A percentile compares a stretch with the other conserved stretches of the same genome.
These are phyloP conservation scores for Pichia sp. DNA, from an alignment of 1,139 yeast genomes.

Conservation along the genomic window DNA sequence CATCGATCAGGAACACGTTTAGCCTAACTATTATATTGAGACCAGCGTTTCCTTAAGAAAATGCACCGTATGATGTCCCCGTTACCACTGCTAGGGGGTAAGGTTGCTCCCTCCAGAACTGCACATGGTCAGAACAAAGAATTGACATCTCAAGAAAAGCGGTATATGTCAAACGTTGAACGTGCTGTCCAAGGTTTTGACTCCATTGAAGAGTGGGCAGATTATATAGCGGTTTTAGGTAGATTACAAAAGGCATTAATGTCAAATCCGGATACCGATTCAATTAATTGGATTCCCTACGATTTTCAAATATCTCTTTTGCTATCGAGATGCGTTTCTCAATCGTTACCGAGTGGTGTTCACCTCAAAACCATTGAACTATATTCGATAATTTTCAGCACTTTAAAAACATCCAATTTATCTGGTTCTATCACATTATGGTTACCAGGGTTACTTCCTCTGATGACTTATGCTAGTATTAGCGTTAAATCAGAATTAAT, in stretches of 20 bases:
- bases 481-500: constrained; percentile 75
- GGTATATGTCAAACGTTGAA: constrained; percentile 59
- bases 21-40: too few species aligned
- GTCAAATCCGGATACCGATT: constrained; percentile 26
- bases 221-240: constrained; percentile 81
- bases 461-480: constrained; percentile 81
- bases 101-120: constrained; percentile 12
- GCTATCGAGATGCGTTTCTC: constrained; percentile 61
- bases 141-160: constrained; percentile 52
- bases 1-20: too few species aligned
- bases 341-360: constrained; percentile 86
- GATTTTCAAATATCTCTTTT: constrained; percentile 42
- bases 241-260: constrained; percentile 66
- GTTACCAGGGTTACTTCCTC: constrained; percentile 85
- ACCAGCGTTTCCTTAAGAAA: too few species aligned
- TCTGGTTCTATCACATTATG: constrained; percentile 53
- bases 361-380: constrained; percentile 82
- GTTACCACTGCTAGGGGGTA: constrained; percentile 13
- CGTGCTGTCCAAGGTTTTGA: constrained; percentile 75
- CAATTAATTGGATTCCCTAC: constrained; percentile 43
- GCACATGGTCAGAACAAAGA: constrained; percentile 9
- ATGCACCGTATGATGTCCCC: constrained; percentile 22
- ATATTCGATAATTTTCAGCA: constrained; percentile 60
- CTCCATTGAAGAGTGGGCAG: constrained; percentile 92
- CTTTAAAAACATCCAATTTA: constrained; percentile 44